A percentile compares a stretch with the other conserved stretches of the same genome.
phyloP scores from a whole-genome alignment of 148 eudicot species.

The Cornus florida region DNA sequence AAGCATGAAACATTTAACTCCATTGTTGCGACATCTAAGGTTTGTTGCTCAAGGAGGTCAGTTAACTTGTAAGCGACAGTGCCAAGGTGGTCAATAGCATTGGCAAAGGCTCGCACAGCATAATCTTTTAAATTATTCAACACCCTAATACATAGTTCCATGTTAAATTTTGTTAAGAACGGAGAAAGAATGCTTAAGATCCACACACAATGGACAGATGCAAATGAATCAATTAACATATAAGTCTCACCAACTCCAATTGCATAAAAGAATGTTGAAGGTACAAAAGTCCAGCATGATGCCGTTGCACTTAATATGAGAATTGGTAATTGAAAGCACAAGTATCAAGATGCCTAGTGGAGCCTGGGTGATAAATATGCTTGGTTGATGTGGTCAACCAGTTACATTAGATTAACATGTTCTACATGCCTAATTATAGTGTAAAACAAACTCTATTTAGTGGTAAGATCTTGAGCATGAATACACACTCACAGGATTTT shows the following conservation, averaged over 20 bases:
- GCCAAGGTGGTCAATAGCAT: slow-evolving; percentile 97
- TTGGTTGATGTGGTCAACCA: not conserved
- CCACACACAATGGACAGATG: not conserved
- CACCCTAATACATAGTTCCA: slow-evolving; percentile 48
- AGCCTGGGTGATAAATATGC: not conserved
- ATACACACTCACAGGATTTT: not conserved
- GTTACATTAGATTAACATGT: no score
- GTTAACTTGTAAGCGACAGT: slow-evolving; percentile 92
- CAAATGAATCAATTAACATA: not conserved
- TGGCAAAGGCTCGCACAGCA: slow-evolving; percentile 86
- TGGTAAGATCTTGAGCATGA: not conserved
- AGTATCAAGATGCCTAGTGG: not conserved
- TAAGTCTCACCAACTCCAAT: not conserved
- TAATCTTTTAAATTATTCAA: slow-evolving; percentile 90
- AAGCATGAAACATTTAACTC: slow-evolving; percentile 73
- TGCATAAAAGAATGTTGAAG: not conserved
- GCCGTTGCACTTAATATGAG: not conserved
- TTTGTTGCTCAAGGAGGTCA: slow-evolving; percentile 83
- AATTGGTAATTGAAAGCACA: not conserved
- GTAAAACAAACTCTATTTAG: not conserved
- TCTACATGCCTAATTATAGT: not conserved
- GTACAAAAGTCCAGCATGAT: not conserved
- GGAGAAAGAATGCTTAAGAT: slow-evolving; percentile 3
- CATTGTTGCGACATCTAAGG: slow-evolving; percentile 60
- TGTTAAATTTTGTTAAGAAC: slow-evolving; percentile 12